phyloP scores from a whole-genome alignment of 1,284 basidiomycete genomes.

The Tilletia horrida region DNA sequence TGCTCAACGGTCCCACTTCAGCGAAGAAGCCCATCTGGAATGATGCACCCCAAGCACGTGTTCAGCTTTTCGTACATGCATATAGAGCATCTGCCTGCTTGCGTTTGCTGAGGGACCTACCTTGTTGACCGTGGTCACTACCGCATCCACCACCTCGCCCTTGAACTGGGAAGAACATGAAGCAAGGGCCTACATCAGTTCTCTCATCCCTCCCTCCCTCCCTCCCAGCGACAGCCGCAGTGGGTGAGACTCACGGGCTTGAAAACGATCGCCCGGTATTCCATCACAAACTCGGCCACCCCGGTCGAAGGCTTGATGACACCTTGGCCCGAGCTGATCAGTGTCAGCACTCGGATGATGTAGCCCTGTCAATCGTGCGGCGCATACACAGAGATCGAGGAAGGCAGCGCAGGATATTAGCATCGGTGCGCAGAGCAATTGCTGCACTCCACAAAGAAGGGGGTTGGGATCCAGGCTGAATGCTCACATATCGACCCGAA shows the following conservation, averaged over 20 bases:
- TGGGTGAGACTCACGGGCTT: conserved; percentile 48
- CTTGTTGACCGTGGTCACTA: conserved; percentile 94
- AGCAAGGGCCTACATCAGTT: conserved; percentile 45
- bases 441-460: too few species aligned
- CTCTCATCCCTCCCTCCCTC: not conserved
- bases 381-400: too few species aligned
- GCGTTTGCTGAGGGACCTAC: conserved; percentile 58
- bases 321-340: conserved; percentile 48
- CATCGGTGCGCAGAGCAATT: too few species aligned
- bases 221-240: too few species aligned
- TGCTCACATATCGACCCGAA: conserved; percentile 76
- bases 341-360: conserved; percentile 87
- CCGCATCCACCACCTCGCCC: conserved; percentile 94
- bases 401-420: too few species aligned
- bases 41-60: not conserved
- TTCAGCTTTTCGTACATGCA: too few species aligned
- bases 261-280: conserved; percentile 51
- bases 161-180: conserved; percentile 91
- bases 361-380: conserved; percentile 64
- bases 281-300: conserved; percentile 74
- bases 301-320: conserved; percentile 88
- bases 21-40: conserved; percentile 94
- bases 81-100: too few species aligned
- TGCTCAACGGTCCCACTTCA: conserved; percentile 74
- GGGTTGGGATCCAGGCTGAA: too few species aligned